These are phyloP conservation scores for Irpex lacteus DNA, from an alignment of 1,284 basidiomycete species.

Conservation along the genomic window DNA sequence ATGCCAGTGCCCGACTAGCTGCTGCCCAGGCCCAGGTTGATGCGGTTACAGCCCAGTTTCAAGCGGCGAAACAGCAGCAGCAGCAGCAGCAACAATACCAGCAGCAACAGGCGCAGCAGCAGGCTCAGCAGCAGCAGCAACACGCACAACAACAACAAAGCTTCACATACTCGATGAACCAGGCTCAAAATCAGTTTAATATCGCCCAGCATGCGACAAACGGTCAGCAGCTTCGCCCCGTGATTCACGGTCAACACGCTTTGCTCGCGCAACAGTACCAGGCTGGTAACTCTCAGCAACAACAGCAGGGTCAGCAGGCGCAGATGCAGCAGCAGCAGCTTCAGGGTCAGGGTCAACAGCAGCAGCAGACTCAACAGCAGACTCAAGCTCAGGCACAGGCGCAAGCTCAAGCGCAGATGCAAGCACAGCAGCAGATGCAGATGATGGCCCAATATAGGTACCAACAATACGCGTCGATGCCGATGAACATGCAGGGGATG, in stretches of 20 bases:
- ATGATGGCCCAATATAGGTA: conserved; percentile 33
- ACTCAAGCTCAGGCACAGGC: conserved; percentile 14
- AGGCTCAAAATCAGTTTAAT: not conserved
- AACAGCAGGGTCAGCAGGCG: not conserved
- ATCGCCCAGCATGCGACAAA: not conserved
- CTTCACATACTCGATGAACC: not conserved
- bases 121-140: not conserved
- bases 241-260: conserved; percentile 1
- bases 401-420: conserved; percentile 5
- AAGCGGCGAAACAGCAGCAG: conserved; percentile 10
- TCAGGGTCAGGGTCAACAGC: conserved; percentile 2
- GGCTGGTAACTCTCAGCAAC: conserved; percentile 8
- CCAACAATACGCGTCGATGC: conserved; percentile 24
- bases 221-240: not conserved
- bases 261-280: not conserved
- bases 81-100: conserved; percentile 4
- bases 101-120: conserved; percentile 1
- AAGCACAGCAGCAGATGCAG: conserved; percentile 21
- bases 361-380: conserved; percentile 9
- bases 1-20: not conserved
- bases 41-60: not conserved
- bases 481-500: conserved; percentile 20
- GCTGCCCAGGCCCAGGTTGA: conserved; percentile 1
- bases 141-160: conserved; percentile 7
- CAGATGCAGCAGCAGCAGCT: conserved; percentile 1